Conservation (phyloP, 306 rosid genomes). For the Senna tora region DNA sequence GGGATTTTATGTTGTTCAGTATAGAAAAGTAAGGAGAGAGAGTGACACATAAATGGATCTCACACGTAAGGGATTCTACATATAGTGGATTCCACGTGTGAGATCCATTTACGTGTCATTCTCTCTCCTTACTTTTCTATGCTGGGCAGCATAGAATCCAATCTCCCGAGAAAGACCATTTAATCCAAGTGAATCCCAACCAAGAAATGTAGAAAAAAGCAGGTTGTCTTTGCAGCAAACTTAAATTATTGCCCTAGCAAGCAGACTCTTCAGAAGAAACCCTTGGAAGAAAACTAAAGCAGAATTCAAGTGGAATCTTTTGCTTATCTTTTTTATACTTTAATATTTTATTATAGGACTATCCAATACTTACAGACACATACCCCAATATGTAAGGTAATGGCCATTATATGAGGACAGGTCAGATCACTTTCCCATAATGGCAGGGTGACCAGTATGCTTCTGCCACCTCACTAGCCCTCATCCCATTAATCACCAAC, state of each 20-base stretch:
- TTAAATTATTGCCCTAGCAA: conserved; percentile 6
- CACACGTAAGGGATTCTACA: no score
- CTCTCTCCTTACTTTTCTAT: no score
- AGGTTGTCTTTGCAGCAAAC: conserved; percentile 32
- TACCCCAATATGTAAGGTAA: conserved; percentile 17
- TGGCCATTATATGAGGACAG: conserved; percentile 28
- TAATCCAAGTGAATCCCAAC: conserved; percentile 33
- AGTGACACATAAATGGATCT: no score
- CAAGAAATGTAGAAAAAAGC: conserved; percentile 37
- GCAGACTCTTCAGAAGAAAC: conserved; percentile 38
- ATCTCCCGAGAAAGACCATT: conserved; percentile 36
- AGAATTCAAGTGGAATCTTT: conserved; percentile 41
- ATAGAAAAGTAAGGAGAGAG: no score
- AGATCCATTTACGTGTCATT: no score
- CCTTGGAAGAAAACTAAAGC: conserved; percentile 14
- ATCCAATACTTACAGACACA: background rate
- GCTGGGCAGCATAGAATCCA: no score
- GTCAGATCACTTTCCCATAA: conserved; percentile 46
- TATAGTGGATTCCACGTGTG: no score
- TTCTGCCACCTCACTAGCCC: conserved; percentile 26
- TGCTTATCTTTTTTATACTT: conserved; percentile 24
- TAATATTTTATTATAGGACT: conserved; percentile 23
- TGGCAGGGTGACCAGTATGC: conserved; percentile 41
- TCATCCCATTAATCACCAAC: background rate
- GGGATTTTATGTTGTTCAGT: no score